Evolutionary conservation across 192 early-diverging fungal genomes (phyloP).

Genomic region (Cetraspora pellucida): DNA sequence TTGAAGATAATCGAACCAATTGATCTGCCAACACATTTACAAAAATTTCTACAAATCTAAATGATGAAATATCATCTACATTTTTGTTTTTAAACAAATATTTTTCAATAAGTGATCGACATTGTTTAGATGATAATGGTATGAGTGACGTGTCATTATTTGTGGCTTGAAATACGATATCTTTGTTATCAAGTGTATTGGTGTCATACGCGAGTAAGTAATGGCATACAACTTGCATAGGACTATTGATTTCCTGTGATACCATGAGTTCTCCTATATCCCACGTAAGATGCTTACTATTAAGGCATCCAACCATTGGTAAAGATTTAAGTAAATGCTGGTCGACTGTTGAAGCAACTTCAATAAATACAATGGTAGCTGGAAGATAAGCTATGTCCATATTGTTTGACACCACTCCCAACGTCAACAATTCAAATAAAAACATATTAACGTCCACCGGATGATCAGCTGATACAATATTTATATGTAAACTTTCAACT

Average conservation of each 20-base stretch:
- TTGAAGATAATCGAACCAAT: constrained; percentile 29
- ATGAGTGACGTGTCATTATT: no score
- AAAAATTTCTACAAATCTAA: constrained; percentile 35
- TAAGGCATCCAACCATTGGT: constrained; percentile 1
- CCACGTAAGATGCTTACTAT: constrained; percentile 22
- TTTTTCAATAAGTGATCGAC: constrained; percentile 16
- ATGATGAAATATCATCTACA: constrained; percentile 3
- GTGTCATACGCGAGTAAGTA: constrained; percentile 18
- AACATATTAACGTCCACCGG: constrained; percentile 29
- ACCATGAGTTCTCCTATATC: constrained; percentile 13
- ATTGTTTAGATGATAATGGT: background rate
- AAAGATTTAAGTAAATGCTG: constrained; percentile 30
- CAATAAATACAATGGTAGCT: constrained; percentile 18
- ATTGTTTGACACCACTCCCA: constrained; percentile 20
- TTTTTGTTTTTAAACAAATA: constrained; percentile 18
- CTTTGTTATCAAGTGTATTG: background rate
- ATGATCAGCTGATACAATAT: constrained; percentile 24
- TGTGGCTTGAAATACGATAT: background rate
- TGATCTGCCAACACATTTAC: constrained; percentile 31
- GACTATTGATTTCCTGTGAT: constrained; percentile 21
- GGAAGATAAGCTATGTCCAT: constrained; percentile 22
- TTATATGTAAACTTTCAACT: constrained; percentile 32
- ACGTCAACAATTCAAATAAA: constrained; percentile 33
- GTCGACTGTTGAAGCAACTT: constrained; percentile 24
- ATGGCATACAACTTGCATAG: constrained; percentile 29